These are phyloP conservation scores for Pleurotus djamor DNA, from an alignment of 768 basidiomycete species.

Conservation along the genomic window DNA sequence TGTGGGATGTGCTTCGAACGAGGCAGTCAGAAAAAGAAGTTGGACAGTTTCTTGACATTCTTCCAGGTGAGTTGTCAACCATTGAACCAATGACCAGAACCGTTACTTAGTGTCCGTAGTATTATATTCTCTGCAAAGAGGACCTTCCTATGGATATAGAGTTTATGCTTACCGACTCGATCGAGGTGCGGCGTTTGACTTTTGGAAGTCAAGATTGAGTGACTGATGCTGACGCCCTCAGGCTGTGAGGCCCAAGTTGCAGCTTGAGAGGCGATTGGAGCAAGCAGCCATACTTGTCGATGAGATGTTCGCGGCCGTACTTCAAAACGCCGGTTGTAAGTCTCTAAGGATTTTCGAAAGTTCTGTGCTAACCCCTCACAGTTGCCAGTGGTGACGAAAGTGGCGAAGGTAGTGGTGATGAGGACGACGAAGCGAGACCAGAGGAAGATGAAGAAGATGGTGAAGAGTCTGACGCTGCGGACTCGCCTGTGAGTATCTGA, in stretches of 20 bases:
- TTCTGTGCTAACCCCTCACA: conserved; percentile 12
- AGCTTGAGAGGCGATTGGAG: conserved; percentile 69
- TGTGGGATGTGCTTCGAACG: conserved; percentile 98
- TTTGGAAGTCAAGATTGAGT: neutral
- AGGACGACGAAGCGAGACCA: conserved; percentile 47
- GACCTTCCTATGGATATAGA: conserved; percentile 96
- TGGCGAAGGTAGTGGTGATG: conserved; percentile 68
- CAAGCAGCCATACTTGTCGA: conserved; percentile 90
- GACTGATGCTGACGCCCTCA: conserved; percentile 22
- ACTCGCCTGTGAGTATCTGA: conserved; percentile 48
- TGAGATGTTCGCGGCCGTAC: conserved; percentile 75
- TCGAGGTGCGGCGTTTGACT: conserved; percentile 59
- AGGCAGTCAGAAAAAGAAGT: conserved; percentile 87
- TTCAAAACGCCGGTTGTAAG: conserved; percentile 59
- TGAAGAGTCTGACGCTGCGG: conserved; percentile 42
- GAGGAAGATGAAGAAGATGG: conserved; percentile 68
- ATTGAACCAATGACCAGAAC: neutral
- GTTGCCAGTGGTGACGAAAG: conserved; percentile 44
- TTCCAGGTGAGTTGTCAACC: conserved; percentile 70
- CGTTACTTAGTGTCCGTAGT: conserved; percentile 30
- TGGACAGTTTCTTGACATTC: conserved; percentile 90
- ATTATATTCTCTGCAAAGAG: conserved; percentile 89
- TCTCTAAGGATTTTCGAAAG: neutral
- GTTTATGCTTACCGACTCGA: conserved; percentile 93
- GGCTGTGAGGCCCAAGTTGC: conserved; percentile 85